Evolutionary conservation across 306 rosid genomes (phyloP).

Genomic region (Pterocarpus macrocarpus): DNA sequence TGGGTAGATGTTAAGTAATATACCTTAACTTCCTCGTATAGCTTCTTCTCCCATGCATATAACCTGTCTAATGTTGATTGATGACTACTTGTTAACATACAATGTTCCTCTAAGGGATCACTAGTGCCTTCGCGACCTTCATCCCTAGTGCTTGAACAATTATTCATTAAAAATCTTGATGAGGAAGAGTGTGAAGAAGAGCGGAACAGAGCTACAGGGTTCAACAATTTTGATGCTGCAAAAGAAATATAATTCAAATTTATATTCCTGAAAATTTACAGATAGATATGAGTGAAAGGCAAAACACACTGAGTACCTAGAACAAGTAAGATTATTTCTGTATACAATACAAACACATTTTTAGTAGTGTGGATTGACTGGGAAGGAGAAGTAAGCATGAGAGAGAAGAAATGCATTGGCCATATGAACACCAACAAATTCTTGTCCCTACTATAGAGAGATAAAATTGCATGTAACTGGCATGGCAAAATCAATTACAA

Average conservation of each 20-base stretch:
- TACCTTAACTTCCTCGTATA: constrained; percentile 92
- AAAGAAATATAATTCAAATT: constrained; percentile 34
- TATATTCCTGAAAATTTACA: constrained; percentile 24
- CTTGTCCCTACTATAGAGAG: background rate
- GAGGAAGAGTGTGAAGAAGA: constrained; percentile 80
- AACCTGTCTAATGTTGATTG: constrained; percentile 85
- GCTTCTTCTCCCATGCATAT: constrained; percentile 97
- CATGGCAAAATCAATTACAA: background rate
- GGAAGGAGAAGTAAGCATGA: too few species aligned
- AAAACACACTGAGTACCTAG: background rate
- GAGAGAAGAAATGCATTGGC: background rate
- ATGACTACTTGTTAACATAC: constrained; percentile 72
- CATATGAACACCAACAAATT: constrained; percentile 10
- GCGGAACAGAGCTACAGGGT: constrained; percentile 89
- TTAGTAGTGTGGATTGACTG: too few species aligned
- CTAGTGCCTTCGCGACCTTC: constrained; percentile 57
- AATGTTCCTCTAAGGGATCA: constrained; percentile 66
- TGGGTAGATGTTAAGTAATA: constrained; percentile 21
- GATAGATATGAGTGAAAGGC: background rate
- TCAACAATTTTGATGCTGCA: constrained; percentile 86
- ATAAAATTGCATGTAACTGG: background rate
- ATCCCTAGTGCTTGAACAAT: constrained; percentile 60
- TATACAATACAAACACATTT: background rate
- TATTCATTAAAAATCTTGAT: constrained; percentile 64
- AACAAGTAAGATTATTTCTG: background rate